These are phyloP conservation scores for Phalaenopsis aphrodite DNA, from an alignment of 106 monocot genomes.

Conservation along the genomic window DNA sequence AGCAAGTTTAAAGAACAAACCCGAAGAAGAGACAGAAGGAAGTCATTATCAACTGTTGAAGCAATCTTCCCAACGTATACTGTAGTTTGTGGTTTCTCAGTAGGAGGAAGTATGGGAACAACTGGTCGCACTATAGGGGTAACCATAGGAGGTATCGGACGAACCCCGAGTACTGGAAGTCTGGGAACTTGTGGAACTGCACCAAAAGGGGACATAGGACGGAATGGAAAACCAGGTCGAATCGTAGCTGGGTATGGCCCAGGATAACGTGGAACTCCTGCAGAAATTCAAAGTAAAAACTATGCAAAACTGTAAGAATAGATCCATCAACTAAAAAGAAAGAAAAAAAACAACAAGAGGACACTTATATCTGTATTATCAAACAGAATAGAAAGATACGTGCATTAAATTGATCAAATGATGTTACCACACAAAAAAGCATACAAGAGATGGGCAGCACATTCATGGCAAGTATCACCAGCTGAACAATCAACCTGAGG, in stretches of 20 bases:
- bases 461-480: slow-evolving; percentile 35
- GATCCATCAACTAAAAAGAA: slow-evolving; percentile 9
- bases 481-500: slow-evolving; percentile 43
- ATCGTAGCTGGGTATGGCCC: slow-evolving; percentile 47
- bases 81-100: slow-evolving; percentile 95
- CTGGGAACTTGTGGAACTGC: slow-evolving; percentile 44
- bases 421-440: slow-evolving; percentile 53
- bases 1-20: slow-evolving; percentile 23
- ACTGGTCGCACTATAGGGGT: slow-evolving; percentile 49
- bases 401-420: slow-evolving; percentile 15
- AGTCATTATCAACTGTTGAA: slow-evolving; percentile 81
- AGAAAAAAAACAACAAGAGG: background rate
- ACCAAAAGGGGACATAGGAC: slow-evolving; percentile 49
- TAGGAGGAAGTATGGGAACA: slow-evolving; percentile 58
- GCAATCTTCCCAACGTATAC: slow-evolving; percentile 98
- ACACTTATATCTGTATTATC: slow-evolving; percentile 4
- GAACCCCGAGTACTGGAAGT: slow-evolving; percentile 53
- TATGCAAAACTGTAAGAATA: slow-evolving; percentile 64
- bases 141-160: slow-evolving; percentile 41
- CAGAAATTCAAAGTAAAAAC: slow-evolving; percentile 32
- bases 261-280: slow-evolving; percentile 84
- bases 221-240: slow-evolving; percentile 68
- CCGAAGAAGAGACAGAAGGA: slow-evolving; percentile 65
- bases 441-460: slow-evolving; percentile 38
- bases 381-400: background rate